A percentile compares a stretch with the other conserved stretches of the same genome.
phyloP scores from a whole-genome alignment of 2,329 filamentous ascomycete species.

The Xylariaceae sp. region DNA sequence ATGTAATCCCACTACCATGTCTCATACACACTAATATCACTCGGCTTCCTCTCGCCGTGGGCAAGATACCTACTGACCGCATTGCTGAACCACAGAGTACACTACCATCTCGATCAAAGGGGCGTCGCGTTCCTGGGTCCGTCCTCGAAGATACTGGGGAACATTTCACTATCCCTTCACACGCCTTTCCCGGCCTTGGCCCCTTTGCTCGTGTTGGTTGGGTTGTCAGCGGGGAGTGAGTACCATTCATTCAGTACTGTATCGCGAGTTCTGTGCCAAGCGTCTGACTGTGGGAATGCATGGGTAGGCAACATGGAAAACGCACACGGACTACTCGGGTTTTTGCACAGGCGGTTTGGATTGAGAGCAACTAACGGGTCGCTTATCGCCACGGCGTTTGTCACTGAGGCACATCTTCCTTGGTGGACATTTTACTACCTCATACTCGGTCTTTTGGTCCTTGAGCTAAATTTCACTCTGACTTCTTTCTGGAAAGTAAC shows the following conservation, averaged over 20 bases:
- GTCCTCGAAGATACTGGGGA: constrained; percentile 60
- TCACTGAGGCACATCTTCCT: constrained; percentile 56
- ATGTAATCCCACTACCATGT: constrained; percentile 53
- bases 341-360: constrained; percentile 71
- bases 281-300: constrained; percentile 57
- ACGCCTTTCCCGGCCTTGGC: constrained; percentile 66
- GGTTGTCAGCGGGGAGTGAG: constrained; percentile 32
- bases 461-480: constrained; percentile 54
- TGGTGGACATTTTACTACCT: constrained; percentile 80
- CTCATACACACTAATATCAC: constrained; percentile 61
- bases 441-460: constrained; percentile 58
- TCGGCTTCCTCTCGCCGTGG: constrained; percentile 66
- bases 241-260: too few relatives aligned
- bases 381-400: constrained; percentile 69
- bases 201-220: constrained; percentile 12
- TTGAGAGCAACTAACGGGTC: constrained; percentile 68
- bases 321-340: constrained; percentile 69
- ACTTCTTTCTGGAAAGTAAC: constrained; percentile 64
- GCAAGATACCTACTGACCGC: constrained; percentile 63
- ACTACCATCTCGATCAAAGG: constrained; percentile 64
- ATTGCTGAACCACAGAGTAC: constrained; percentile 62
- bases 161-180: constrained; percentile 63
- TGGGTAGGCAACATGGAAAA: constrained; percentile 69
- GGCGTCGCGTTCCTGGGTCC: constrained; percentile 68
- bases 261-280: too few relatives aligned